Evolutionary conservation across 2,329 filamentous ascomycete genomes (phyloP).

Genomic region (Aspergillus puulaauensis): DNA sequence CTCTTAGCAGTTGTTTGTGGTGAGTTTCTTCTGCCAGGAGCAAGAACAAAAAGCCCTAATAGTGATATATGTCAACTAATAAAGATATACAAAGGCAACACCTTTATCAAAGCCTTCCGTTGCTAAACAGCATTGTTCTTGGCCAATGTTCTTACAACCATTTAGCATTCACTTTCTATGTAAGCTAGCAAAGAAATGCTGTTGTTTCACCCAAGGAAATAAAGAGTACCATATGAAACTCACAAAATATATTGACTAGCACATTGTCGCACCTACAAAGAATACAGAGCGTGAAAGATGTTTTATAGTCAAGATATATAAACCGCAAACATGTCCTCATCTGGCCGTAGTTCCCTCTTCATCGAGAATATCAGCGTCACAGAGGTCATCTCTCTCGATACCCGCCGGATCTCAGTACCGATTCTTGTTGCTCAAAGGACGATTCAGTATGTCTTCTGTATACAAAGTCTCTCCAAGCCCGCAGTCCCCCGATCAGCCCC

Average conservation of each 20-base stretch:
- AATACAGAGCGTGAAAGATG: not conserved
- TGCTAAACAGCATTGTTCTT: not conserved
- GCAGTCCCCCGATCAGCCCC: too few species aligned
- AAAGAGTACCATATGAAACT: not conserved
- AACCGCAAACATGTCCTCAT: not conserved
- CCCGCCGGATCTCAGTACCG: not conserved
- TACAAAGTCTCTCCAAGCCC: too few species aligned
- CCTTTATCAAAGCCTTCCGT: not conserved
- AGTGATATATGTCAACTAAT: not conserved
- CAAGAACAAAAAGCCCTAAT: not conserved
- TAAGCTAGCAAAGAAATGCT: not conserved
- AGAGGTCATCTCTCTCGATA: not conserved
- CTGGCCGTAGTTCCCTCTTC: not conserved
- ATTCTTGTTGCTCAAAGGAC: not conserved
- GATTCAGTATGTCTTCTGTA: too few species aligned
- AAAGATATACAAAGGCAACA: not conserved
- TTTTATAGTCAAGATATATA: not conserved
- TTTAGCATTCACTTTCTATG: too few species aligned
- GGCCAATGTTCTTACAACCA: too few species aligned
- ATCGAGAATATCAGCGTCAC: not conserved
- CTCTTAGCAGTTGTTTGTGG: too few species aligned
- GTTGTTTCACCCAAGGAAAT: not conserved
- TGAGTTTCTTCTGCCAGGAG: too few species aligned
- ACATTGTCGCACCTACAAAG: not conserved
- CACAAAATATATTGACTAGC: not conserved